Conservation (phyloP, 2,329 filamentous ascomycete genomes). For the Fusarium abutilonis region DNA sequence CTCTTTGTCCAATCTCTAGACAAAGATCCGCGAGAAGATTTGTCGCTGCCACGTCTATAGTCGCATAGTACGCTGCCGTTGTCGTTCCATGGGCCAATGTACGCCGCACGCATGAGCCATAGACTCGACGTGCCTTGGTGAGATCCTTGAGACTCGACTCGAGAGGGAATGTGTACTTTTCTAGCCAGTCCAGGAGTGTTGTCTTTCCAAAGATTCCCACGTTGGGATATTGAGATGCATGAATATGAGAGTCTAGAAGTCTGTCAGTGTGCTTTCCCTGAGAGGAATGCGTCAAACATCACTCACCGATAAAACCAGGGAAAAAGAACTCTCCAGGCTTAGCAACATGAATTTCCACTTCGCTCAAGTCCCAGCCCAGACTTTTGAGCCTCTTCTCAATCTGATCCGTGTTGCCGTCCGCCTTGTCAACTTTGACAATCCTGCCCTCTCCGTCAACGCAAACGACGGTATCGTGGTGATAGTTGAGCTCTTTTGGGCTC, state of each 20-base stretch:
- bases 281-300: neutral
- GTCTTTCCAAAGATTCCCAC: slow-evolving; percentile 92
- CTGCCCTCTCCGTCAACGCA: slow-evolving; percentile 61
- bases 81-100: slow-evolving; percentile 93
- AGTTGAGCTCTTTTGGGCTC: slow-evolving; percentile 59
- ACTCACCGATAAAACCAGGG: slow-evolving; percentile 79
- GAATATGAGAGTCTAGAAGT: slow-evolving; percentile 85
- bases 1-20: slow-evolving; percentile 80
- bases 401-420: slow-evolving; percentile 47
- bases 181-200: slow-evolving; percentile 91
- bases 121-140: slow-evolving; percentile 73
- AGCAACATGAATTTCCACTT: slow-evolving; percentile 52
- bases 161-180: slow-evolving; percentile 93
- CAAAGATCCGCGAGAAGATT: slow-evolving; percentile 90
- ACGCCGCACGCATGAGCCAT: slow-evolving; percentile 78
- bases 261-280: slow-evolving; percentile 18
- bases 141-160: slow-evolving; percentile 78
- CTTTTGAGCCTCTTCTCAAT: slow-evolving; percentile 50
- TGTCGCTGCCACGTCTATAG: slow-evolving; percentile 85
- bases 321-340: slow-evolving; percentile 77
- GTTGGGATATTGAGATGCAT: slow-evolving; percentile 95
- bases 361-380: slow-evolving; percentile 57
- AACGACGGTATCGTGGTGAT: slow-evolving; percentile 61
- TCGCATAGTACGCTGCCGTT: slow-evolving; percentile 93
- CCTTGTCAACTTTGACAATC: slow-evolving; percentile 60